These are phyloP conservation scores for Mrakia gelida DNA, from an alignment of 768 basidiomycete species.

Conservation along the genomic window DNA sequence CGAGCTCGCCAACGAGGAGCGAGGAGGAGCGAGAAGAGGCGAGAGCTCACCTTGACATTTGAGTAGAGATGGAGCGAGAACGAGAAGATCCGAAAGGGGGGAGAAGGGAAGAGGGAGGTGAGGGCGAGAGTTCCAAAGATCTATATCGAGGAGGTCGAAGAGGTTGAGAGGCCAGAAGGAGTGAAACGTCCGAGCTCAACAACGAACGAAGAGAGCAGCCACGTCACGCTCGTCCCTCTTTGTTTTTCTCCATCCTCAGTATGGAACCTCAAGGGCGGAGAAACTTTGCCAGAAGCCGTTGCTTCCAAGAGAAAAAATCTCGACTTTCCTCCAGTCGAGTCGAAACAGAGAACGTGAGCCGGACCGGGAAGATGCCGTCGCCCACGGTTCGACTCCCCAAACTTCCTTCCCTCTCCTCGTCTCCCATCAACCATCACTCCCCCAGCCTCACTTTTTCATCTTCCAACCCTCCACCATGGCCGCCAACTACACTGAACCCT, in stretches of 20 bases:
- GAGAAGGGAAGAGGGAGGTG: not conserved
- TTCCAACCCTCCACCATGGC: not conserved
- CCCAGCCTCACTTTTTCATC: not conserved
- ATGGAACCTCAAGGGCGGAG: too few relatives aligned
- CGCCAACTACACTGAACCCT: conserved; percentile 7
- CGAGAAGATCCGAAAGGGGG: not conserved
- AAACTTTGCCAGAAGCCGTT: too few relatives aligned
- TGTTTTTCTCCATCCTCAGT: too few relatives aligned
- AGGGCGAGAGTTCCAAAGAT: not conserved
- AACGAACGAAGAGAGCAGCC: too few relatives aligned
- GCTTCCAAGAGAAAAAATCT: not conserved
- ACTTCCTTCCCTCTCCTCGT: not conserved
- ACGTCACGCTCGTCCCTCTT: too few relatives aligned
- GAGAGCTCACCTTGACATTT: conserved; percentile 6
- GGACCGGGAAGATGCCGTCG: not conserved
- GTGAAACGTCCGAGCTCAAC: too few relatives aligned
- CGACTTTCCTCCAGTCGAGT: not conserved
- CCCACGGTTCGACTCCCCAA: not conserved
- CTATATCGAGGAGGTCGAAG: not conserved
- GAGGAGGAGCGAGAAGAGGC: too few relatives aligned
- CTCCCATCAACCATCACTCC: not conserved
- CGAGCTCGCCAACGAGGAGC: not conserved
- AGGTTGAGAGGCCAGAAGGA: not conserved
- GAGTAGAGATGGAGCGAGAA: not conserved
- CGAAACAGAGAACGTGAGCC: not conserved